A percentile compares a stretch with the other conserved stretches of the same genome.
phyloP scores from a whole-genome alignment of 768 basidiomycete genomes.

The Lanmaoa rubissima region DNA sequence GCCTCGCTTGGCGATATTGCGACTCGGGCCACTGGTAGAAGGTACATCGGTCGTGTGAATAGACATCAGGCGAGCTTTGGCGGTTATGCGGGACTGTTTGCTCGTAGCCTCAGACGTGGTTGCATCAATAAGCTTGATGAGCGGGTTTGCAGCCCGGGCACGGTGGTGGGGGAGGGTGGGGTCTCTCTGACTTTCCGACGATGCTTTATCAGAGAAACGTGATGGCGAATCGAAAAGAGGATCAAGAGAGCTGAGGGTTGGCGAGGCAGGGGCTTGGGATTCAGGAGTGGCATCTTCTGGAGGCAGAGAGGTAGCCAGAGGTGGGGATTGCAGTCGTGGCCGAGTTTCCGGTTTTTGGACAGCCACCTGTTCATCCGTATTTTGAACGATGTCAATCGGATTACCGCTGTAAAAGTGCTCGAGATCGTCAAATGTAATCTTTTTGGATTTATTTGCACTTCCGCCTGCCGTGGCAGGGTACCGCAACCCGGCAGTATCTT shows the following conservation, averaged over 20 bases:
- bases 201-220: conserved; percentile 1
- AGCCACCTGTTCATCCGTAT: conserved; percentile 13
- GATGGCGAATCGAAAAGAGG: conserved; percentile 33
- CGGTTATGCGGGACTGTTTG: conserved; percentile 43
- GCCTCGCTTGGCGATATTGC: conserved; percentile 10
- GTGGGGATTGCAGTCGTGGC: not conserved
- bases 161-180: conserved; percentile 39
- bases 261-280: conserved; percentile 10
- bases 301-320: not conserved
- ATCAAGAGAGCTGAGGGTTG: conserved; percentile 14
- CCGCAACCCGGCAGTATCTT: conserved; percentile 8
- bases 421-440: conserved; percentile 29
- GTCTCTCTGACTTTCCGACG: conserved; percentile 4
- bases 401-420: conserved; percentile 30
- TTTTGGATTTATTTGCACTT: conserved; percentile 1
- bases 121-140: conserved; percentile 49
- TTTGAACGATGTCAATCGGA: conserved; percentile 33
- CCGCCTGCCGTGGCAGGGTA: not conserved
- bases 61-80: conserved; percentile 47
- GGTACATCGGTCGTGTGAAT: conserved; percentile 7
- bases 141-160: conserved; percentile 49
- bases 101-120: conserved; percentile 22
- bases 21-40: conserved; percentile 11
- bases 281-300: not conserved
- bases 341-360: conserved; percentile 1